Base-by-base conservation (phyloP, 495 filamentous ascomycete species). In the Annulohypoxylon bovei region DNA sequence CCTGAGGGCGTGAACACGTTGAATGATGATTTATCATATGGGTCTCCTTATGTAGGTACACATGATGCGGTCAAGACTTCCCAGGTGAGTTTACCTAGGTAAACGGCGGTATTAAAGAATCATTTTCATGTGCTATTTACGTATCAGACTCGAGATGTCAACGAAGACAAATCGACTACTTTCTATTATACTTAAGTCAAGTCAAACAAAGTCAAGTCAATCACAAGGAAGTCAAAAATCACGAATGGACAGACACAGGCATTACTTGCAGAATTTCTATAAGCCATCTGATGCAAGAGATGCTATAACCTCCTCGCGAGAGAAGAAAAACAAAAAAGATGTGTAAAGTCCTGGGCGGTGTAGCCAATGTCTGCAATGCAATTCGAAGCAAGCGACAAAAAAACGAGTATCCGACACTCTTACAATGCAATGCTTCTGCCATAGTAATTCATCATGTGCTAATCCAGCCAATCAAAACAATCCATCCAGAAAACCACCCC, bases 351-450 rank as follows among this genome's bases (percentile, higher is more conserved):
- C n/a, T n/a, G n/a, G n/a, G n/a, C n/a, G n/a, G n/a, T n/a, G n/a
- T n/a, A 40, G 39, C 39, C 27, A 56, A 44, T 69, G 42, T 44
- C 37, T 59, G 62, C 46, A 32, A 68, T 70, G 66, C 54, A 64
- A 52, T 16, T 40, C 2, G 7, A 18, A 20, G 20, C 16, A 42
- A 12, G n/a, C 39, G 39, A 16, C 25, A 53, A 70, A 18, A 62
- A 66, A 47, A 39, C 20, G 61, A 71, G 62, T 67, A 61, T 57
- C 57, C 16, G 39, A 64, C 47, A 58, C 57, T 58, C 58, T 42
- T 42, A 20, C 39, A 20, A 74, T 74, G 71, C 58, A 30, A 74
- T 67, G 68, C 64, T 54, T 57, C 33, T 57, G 66, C 54, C 74
- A 35, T 74, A 50, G 12, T 54, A 58, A 27, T 32, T 57, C 52